These are phyloP conservation scores for Trichosporon inkin DNA, from an alignment of 1,284 basidiomycete genomes.

Conservation along the genomic window DNA sequence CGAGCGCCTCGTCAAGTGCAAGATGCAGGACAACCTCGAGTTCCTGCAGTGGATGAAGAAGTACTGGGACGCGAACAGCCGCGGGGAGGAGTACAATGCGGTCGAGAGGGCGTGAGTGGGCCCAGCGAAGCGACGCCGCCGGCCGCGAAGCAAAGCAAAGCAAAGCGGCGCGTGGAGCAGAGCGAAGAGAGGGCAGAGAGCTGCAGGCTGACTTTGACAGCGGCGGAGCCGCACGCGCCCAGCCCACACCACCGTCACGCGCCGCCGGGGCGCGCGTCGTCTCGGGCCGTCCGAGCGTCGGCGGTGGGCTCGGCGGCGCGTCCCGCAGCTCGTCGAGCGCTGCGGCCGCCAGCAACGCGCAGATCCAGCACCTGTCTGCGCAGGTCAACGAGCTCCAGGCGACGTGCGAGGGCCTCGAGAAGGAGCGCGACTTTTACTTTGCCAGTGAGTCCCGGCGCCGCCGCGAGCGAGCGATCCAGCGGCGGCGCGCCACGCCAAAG, in stretches of 20 bases:
- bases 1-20: slow-evolving; percentile 86
- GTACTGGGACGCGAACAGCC: slow-evolving; percentile 90
- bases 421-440: slow-evolving; percentile 98
- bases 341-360: slow-evolving; percentile 30
- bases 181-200: too few relatives aligned
- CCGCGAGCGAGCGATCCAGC: neutral
- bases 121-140: neutral
- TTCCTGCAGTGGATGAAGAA: slow-evolving; percentile 97
- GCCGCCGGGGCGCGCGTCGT: slow-evolving; percentile 18
- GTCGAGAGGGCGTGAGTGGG: slow-evolving; percentile 55
- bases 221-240: slow-evolving; percentile 7
- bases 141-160: slow-evolving; percentile 7
- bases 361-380: slow-evolving; percentile 36
- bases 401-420: slow-evolving; percentile 83
- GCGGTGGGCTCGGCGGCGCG: slow-evolving; percentile 12
- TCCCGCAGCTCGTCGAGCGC: slow-evolving; percentile 18
- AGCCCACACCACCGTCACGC: slow-evolving; percentile 8
- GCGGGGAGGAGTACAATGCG: slow-evolving; percentile 84
- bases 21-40: slow-evolving; percentile 99
- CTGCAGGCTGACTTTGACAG: neutral
- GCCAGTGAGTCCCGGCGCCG: slow-evolving; percentile 65
- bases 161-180: too few relatives aligned
- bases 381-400: slow-evolving; percentile 79
- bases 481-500: neutral
- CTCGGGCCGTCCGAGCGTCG: slow-evolving; percentile 15